Conservation (phyloP, 2,329 filamentous ascomycete species). For the Botrytis paeoniae region DNA sequence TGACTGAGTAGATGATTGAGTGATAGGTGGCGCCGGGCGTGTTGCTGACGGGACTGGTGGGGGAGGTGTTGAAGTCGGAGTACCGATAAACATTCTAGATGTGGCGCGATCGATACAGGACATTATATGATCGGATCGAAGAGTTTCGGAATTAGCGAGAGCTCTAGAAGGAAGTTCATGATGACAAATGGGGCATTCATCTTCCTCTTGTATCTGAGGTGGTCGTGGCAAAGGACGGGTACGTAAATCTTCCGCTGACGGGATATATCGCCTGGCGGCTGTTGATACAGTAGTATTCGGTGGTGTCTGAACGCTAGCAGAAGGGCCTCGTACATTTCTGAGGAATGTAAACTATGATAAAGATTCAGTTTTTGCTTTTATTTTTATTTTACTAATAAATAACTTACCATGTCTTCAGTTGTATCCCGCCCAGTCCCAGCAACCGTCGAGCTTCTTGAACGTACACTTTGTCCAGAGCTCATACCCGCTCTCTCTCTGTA, state of each 20-base stretch:
- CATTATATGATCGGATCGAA: conserved; percentile 58
- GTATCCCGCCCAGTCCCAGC: conserved; percentile 15
- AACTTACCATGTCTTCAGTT: conserved; percentile 19
- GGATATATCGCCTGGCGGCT: conserved; percentile 14
- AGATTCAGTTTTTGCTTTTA: neutral
- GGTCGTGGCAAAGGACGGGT: conserved; percentile 25
- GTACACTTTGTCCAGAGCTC: neutral
- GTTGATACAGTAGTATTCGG: neutral
- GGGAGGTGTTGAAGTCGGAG: conserved; percentile 18
- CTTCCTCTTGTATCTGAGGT: conserved; percentile 62
- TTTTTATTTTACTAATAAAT: neutral
- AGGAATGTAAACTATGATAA: conserved; percentile 10
- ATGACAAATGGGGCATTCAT: conserved; percentile 77
- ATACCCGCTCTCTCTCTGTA: conserved; percentile 16
- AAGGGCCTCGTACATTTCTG: conserved; percentile 11
- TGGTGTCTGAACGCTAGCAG: conserved; percentile 7
- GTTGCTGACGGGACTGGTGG: conserved; percentile 22
- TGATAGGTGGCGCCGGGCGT: conserved; percentile 14
- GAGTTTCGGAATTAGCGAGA: conserved; percentile 51
- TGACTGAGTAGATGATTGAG: conserved; percentile 27
- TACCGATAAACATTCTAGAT: conserved; percentile 19
- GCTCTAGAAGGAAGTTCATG: conserved; percentile 60
- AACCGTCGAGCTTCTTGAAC: conserved; percentile 18
- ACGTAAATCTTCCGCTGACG: conserved; percentile 18
- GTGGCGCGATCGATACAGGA: conserved; percentile 47